Percentiles rank a stretch among this genome's conserved stretches.
phyloP scores from a whole-genome alignment of 1,284 basidiomycete genomes.

The Nidula niveotomentosa region DNA sequence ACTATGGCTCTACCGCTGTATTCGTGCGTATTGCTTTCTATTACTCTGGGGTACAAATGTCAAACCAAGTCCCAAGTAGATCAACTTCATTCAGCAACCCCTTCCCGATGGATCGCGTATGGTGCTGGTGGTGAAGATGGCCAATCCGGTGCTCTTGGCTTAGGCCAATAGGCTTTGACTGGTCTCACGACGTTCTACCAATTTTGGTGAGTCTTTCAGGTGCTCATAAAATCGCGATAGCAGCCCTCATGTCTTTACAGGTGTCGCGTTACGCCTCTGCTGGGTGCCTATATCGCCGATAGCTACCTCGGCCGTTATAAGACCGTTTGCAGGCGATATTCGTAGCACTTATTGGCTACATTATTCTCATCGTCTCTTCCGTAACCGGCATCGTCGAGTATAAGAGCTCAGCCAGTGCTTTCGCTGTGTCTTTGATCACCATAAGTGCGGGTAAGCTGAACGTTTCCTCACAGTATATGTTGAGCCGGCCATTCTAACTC shows the following conservation, averaged over 20 bases:
- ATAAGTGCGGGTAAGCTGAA: slow-evolving; percentile 68
- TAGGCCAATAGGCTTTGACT: slow-evolving; percentile 65
- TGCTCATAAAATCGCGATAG: background rate
- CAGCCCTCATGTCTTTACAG: slow-evolving; percentile 20
- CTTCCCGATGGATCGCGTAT: slow-evolving; percentile 64
- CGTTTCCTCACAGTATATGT: too few relatives aligned
- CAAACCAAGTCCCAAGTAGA: slow-evolving; percentile 34
- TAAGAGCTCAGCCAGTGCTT: slow-evolving; percentile 57
- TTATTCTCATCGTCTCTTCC: slow-evolving; percentile 73
- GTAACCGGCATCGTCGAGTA: slow-evolving; percentile 72
- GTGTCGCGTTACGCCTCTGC: slow-evolving; percentile 58
- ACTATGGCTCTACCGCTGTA: slow-evolving; percentile 65
- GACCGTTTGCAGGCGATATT: slow-evolving; percentile 57
- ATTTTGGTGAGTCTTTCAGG: slow-evolving; percentile 45
- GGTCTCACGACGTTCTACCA: slow-evolving; percentile 68
- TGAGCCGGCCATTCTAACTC: too few relatives aligned
- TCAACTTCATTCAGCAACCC: slow-evolving; percentile 72
- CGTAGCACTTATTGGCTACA: slow-evolving; percentile 65
- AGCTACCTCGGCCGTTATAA: slow-evolving; percentile 74
- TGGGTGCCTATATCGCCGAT: slow-evolving; percentile 73
- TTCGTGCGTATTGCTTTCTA: slow-evolving; percentile 44
- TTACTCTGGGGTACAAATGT: slow-evolving; percentile 8
- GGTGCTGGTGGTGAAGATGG: slow-evolving; percentile 57
- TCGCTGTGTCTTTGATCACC: slow-evolving; percentile 66
- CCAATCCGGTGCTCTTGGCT: slow-evolving; percentile 72